Evolutionary conservation across 768 basidiomycete species (phyloP).

Genomic region (Leccinellum rugosiceps): DNA sequence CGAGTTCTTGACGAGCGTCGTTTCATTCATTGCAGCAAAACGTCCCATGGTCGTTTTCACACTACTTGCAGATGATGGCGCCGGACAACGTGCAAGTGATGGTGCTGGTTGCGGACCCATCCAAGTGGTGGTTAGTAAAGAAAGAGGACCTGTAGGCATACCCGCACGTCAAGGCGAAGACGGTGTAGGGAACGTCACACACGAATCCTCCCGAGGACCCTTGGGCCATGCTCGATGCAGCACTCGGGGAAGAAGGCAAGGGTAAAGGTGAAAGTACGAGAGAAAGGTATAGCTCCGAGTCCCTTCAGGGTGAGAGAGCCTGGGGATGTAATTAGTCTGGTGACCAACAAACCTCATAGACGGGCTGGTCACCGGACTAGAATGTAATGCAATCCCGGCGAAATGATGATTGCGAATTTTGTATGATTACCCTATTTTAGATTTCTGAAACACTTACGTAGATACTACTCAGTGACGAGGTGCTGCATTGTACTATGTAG

Average conservation of each 20-base stretch:
- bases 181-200: slow-evolving; percentile 13
- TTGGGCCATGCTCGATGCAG: slow-evolving; percentile 11
- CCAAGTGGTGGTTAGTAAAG: not conserved
- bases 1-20: not conserved
- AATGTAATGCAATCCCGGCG: too few species aligned
- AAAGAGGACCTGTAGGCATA: slow-evolving; percentile 4
- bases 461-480: too few species aligned
- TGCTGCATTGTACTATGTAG: too few species aligned
- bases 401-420: too few species aligned
- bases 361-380: too few species aligned
- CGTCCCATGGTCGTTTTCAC: slow-evolving; percentile 18
- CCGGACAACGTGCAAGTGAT: slow-evolving; percentile 11
- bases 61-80: not conserved
- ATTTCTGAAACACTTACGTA: too few species aligned
- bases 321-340: too few species aligned
- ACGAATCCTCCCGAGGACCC: slow-evolving; percentile 11
- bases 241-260: not conserved
- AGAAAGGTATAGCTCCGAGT: too few species aligned
- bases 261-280: not conserved
- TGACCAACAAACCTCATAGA: too few species aligned
- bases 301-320: too few species aligned
- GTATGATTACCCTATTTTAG: too few species aligned
- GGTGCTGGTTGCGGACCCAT: slow-evolving; percentile 14
- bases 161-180: slow-evolving; percentile 2
- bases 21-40: slow-evolving; percentile 15